Evolutionary conservation across 2,329 filamentous ascomycete species (phyloP), one percentile per base, ranked within the genome.

Genomic region (Fonsecaea pedrosoi): DNA sequence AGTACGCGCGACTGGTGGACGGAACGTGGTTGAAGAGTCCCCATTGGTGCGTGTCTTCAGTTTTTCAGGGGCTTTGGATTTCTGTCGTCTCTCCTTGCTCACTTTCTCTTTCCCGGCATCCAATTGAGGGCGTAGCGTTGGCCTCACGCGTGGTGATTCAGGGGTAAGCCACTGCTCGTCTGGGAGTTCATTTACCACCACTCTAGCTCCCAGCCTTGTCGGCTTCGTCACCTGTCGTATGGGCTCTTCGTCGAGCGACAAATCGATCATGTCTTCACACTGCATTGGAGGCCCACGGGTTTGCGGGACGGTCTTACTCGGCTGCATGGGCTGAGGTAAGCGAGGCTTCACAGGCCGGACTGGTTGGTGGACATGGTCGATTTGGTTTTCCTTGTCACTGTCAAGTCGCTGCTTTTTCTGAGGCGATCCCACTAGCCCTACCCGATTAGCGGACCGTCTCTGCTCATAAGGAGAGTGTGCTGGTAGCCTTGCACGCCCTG

Each of bases 381-480:
- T 25, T 3, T 25, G 32, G 57, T 70, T 70, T 38, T 72, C 63
- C 63, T 71, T 66, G 32, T 62, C 58, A 8, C 73, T 62, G n/a
- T 62, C 64, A 21, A 71, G 69, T 61, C 71, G 77, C 54, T 72
- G 74, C 38, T 77, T 76, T 70, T 82, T 82, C 4, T 72, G 61
- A 4, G 77, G 69, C 40, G 75, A 74, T 61, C 77, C 75, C 4
- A 48, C 64, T 18, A 42, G 38, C 18, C 69, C 69, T 18, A 37
- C 40, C 12, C 66, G 61, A 38, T 53, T 60, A 50, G 56, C 30
- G 9, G 62, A 21, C 35, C 83, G 81, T 42, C 84, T 80, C 62
- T 86, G 79, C 70, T 92, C 90, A 68, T 87, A 92, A 0, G 90
- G 90, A 0, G 90, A 91, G 60, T 84, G 83, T 7, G 75, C 78